A percentile compares a stretch with the other conserved stretches of the same genome.
Evolutionary conservation across 192 early-diverging fungal genomes (phyloP).

Genomic region (Backusella circina): DNA sequence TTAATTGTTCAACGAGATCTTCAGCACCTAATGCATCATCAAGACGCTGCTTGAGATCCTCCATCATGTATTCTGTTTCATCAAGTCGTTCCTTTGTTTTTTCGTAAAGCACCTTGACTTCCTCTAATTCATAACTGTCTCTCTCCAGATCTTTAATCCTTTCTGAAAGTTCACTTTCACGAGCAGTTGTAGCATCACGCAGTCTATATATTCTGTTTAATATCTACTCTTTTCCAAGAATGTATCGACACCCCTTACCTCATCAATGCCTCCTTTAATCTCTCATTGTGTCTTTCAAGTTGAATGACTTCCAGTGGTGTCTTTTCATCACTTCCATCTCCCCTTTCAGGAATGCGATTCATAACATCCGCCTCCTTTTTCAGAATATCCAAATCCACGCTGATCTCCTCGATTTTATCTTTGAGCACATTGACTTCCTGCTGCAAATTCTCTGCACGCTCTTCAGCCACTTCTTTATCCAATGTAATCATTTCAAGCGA

Average conservation of each 20-base stretch:
- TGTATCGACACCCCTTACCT: conserved; percentile 35
- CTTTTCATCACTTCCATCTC: conserved; percentile 21
- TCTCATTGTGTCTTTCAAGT: conserved; percentile 78
- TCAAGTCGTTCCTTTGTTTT: conserved; percentile 51
- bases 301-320: conserved; percentile 57
- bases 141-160: conserved; percentile 68
- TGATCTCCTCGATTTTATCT: conserved; percentile 77
- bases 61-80: conserved; percentile 66
- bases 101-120: conserved; percentile 57
- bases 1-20: conserved; percentile 79
- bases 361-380: conserved; percentile 47
- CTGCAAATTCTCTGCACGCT: conserved; percentile 72
- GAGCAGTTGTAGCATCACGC: conserved; percentile 72
- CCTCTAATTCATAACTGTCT: conserved; percentile 56
- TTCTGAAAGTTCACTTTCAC: conserved; percentile 61
- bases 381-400: conserved; percentile 61
- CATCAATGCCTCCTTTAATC: conserved; percentile 83
- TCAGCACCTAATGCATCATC: conserved; percentile 81
- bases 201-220: conserved; percentile 35
- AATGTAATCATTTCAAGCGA: conserved; percentile 80
- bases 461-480: conserved; percentile 92
- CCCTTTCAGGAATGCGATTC: conserved; percentile 19
- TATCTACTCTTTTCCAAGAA: background rate
- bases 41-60: conserved; percentile 79
- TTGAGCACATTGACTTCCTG: conserved; percentile 68